A percentile compares a stretch with the other conserved stretches of the same genome.
Conservation (phyloP, 352 stramenopile genomes). For the Globisporangium acanthophoron region DNA sequence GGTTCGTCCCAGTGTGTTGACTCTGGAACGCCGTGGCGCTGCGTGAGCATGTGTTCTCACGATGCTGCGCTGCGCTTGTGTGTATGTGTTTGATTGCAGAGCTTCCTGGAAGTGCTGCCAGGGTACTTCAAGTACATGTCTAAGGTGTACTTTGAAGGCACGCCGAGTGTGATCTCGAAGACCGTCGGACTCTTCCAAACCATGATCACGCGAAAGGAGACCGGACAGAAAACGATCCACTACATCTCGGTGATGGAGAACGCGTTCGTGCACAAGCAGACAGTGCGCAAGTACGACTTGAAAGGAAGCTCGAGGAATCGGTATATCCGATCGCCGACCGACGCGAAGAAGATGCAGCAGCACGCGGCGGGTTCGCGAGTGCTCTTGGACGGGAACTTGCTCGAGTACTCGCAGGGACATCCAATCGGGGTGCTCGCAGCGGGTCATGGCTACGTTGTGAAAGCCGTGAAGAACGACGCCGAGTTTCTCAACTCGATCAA, state of each 20-base stretch:
- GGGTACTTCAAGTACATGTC: constrained; percentile 98
- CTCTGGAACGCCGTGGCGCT: not conserved
- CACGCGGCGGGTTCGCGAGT: constrained; percentile 23
- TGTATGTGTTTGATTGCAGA: constrained; percentile 23
- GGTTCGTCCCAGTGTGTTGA: constrained; percentile 43
- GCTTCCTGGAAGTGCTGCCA: constrained; percentile 72
- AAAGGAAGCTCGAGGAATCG: constrained; percentile 96
- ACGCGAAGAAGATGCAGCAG: constrained; percentile 19
- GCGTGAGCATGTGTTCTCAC: not conserved
- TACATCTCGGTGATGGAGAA: constrained; percentile 97
- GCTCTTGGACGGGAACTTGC: constrained; percentile 82
- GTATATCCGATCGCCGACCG: constrained; percentile 63
- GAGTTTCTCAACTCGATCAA: constrained; percentile 97
- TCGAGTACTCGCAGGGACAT: constrained; percentile 75
- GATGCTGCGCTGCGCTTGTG: not conserved
- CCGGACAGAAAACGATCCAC: constrained; percentile 83
- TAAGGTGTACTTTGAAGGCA: constrained; percentile 94
- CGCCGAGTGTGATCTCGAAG: constrained; percentile 94
- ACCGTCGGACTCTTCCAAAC: constrained; percentile 98
- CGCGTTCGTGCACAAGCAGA: constrained; percentile 94
- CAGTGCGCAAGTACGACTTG: constrained; percentile 96
- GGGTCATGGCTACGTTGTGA: constrained; percentile 62
- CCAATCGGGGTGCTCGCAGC: constrained; percentile 66
- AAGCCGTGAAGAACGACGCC: constrained; percentile 96
- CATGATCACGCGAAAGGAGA: constrained; percentile 91